A percentile compares a stretch with the other conserved stretches of the same genome.
phyloP scores from a whole-genome alignment of 2,329 filamentous ascomycete species.

The Elsinoe arachidis region DNA sequence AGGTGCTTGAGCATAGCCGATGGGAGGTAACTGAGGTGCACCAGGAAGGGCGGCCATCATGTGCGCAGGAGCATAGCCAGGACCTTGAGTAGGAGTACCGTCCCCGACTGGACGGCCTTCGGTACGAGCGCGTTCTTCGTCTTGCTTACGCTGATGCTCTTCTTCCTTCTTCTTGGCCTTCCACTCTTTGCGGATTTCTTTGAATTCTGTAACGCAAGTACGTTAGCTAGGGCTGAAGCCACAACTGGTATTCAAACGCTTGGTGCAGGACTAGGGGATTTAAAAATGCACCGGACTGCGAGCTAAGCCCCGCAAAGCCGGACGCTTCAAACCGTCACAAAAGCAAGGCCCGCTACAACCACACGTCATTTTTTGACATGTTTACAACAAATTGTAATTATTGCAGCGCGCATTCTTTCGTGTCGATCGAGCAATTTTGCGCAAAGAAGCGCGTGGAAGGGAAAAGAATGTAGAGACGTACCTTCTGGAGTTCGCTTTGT shows the following conservation, averaged over 20 bases:
- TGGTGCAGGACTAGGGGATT: slow-evolving; percentile 23
- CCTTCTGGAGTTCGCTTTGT: slow-evolving; percentile 94
- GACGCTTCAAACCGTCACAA: slow-evolving; percentile 9
- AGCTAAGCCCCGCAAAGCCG: slow-evolving; percentile 11
- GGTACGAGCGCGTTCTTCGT: slow-evolving; percentile 73
- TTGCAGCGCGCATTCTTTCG: not conserved
- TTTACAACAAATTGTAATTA: not conserved
- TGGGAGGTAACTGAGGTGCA: slow-evolving; percentile 43
- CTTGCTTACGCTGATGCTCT: slow-evolving; percentile 77
- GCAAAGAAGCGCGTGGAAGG: not conserved
- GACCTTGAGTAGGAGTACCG: slow-evolving; percentile 40
- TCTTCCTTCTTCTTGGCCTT: slow-evolving; percentile 99
- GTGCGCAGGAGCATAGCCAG: slow-evolving; percentile 35
- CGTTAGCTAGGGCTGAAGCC: slow-evolving; percentile 26
- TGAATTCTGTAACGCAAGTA: slow-evolving; percentile 64
- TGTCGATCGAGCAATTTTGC: not conserved
- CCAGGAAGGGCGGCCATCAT: slow-evolving; percentile 39
- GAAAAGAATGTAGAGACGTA: slow-evolving; percentile 41
- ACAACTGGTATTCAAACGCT: slow-evolving; percentile 9
- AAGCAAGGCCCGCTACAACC: slow-evolving; percentile 4
- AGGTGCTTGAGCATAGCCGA: slow-evolving; percentile 42
- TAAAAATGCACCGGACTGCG: slow-evolving; percentile 18
- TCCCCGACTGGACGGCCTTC: slow-evolving; percentile 49
- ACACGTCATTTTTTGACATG: slow-evolving; percentile 7
- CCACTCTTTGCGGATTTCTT: slow-evolving; percentile 98